Conservation (phyloP, 2,329 filamentous ascomycete species). For the Magnaporthiopsis poae region DNA sequence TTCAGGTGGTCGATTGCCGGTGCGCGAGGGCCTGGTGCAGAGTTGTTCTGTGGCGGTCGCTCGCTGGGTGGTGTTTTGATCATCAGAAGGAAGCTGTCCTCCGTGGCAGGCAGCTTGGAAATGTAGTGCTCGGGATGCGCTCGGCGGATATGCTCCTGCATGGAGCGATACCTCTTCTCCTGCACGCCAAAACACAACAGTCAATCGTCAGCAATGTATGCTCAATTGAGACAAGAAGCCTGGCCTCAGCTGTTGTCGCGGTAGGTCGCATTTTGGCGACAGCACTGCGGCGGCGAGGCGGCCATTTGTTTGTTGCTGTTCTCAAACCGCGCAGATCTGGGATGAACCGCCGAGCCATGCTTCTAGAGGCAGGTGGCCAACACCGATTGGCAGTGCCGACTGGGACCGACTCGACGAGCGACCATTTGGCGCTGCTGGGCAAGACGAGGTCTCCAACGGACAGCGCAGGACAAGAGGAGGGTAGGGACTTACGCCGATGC, state of each 20-base stretch:
- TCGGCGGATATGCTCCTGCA: slow-evolving; percentile 98
- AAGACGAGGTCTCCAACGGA: neutral
- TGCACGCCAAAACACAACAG: slow-evolving; percentile 11
- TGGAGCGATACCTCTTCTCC: slow-evolving; percentile 66
- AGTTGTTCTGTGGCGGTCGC: slow-evolving; percentile 26
- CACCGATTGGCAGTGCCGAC: neutral
- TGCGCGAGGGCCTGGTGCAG: slow-evolving; percentile 18
- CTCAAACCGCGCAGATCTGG: neutral
- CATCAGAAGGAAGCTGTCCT: slow-evolving; percentile 96
- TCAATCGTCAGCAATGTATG: slow-evolving; percentile 13
- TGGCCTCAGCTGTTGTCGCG: neutral
- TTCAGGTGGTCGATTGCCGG: slow-evolving; percentile 21
- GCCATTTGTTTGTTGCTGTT: neutral
- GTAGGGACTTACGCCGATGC: slow-evolving; percentile 75
- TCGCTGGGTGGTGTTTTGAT: slow-evolving; percentile 71
- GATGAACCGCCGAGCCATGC: no score
- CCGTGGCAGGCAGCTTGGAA: slow-evolving; percentile 90
- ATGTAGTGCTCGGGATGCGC: slow-evolving; percentile 97
- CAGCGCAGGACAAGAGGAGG: neutral
- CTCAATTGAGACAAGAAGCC: neutral
- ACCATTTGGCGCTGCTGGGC: no score
- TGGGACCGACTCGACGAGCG: neutral
- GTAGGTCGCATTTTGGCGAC: neutral
- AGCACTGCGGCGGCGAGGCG: neutral
- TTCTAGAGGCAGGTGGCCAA: neutral